phyloP scores from a whole-genome alignment of 495 filamentous ascomycete species.

The Poronia punctata region DNA sequence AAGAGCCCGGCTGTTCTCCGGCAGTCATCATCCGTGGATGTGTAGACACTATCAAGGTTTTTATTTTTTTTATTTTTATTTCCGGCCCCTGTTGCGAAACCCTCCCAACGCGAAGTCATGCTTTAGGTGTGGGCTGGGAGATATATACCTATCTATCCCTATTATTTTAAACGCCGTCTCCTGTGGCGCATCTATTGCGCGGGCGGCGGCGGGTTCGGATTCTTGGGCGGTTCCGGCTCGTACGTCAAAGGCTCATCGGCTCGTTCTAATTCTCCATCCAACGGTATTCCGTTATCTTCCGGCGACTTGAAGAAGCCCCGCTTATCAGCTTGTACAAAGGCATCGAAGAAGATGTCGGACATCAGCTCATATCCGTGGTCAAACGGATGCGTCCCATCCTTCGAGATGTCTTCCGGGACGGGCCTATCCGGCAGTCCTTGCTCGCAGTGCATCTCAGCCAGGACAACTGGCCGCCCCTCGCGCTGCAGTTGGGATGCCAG shows the following conservation, averaged over 20 bases:
- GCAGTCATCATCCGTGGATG: no score
- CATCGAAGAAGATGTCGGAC: constrained; percentile 28
- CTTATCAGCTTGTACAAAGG: constrained; percentile 15
- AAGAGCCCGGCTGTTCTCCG: no score
- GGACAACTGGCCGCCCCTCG: constrained; percentile 14
- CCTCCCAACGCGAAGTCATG: no score
- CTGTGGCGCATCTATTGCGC: neutral
- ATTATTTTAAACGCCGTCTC: neutral
- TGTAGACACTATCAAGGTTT: no score
- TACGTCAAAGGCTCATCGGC: neutral
- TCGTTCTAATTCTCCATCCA: constrained; percentile 5
- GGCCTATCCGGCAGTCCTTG: constrained; percentile 16
- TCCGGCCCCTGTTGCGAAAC: no score
- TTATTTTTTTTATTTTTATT: no score
- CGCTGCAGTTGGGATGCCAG: constrained; percentile 23
- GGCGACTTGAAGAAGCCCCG: constrained; percentile 23
- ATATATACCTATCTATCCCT: neutral
- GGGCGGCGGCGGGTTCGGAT: no score
- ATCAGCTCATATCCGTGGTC: constrained; percentile 35
- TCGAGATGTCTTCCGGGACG: constrained; percentile 12
- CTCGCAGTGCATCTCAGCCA: constrained; percentile 13
- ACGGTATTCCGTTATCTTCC: constrained; percentile 13
- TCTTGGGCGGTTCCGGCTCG: neutral
- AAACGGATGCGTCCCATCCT: constrained; percentile 26
- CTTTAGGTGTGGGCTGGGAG: no score